Evolutionary conservation across 768 basidiomycete species (phyloP), one percentile per base, ranked within the genome.

Genomic region (Dioszegia aurantiaca): DNA sequence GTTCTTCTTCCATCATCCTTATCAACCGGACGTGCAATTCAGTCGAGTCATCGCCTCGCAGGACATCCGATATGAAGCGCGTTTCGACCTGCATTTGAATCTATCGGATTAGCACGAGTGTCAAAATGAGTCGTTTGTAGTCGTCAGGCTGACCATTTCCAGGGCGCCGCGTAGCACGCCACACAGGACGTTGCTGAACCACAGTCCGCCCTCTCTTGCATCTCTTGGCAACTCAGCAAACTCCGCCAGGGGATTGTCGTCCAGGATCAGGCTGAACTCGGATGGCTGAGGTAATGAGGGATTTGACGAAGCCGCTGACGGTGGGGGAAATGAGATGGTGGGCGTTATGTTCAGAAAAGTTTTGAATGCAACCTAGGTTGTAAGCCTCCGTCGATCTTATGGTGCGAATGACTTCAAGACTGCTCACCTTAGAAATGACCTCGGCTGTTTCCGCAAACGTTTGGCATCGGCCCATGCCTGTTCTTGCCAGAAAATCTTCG

Each of bases 351-450:
- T 97, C 53, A 99, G 80, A 77, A 98, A 97, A 3, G 92, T 86
- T 77, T 97, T 97, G 82, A 99, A 99, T 23, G 92, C 95, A 62
- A 98, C 89, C 93, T 97, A n/a, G n/a, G n/a, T n/a, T 72, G 56
- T 11, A 10, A 26, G 58, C 54, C 53, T 49, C 43, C 10, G n/a
- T 45, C 21, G 36, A 17, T 40, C 43, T 1, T 2, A 12, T 43
- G n/a, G 9, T 19, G 31, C 30, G 17, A 43, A 24, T 14, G 46
- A 24, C 2, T 53, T 12, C 9, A 17, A 43, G 56, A 53, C 43
- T 23, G 28, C 9, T 10, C 60, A 91, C 94, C 83, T 97, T 97
- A 4, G 93, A 84, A 16, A 97, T 83, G 57, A 95, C 90, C 79
- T 99, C 95, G 3, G 92, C 95, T 0, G 90, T 88, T 76, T 98